These are phyloP conservation scores for Sporothrix protearum DNA, from an alignment of 2,329 filamentous ascomycete genomes.

Conservation along the genomic window DNA sequence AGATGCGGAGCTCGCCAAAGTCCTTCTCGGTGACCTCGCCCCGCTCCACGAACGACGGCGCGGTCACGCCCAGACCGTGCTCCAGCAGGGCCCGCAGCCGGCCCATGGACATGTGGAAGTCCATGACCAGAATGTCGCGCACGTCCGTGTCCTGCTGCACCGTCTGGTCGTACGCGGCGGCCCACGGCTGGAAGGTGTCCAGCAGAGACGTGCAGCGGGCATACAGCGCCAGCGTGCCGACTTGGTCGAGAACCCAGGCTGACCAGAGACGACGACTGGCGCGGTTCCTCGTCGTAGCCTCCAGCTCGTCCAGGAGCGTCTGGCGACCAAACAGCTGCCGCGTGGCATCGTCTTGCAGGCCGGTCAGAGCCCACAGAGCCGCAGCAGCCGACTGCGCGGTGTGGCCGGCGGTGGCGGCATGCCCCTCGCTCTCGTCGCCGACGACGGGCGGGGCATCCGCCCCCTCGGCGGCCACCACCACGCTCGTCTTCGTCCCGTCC, in stretches of 20 bases:
- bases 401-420: background rate
- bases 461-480: slow-evolving; percentile 21
- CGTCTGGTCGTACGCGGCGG: slow-evolving; percentile 19
- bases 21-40: background rate
- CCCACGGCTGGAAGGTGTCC: slow-evolving; percentile 26
- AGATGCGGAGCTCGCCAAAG: slow-evolving; percentile 15
- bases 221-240: slow-evolving; percentile 22
- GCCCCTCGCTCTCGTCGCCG: background rate
- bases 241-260: slow-evolving; percentile 20
- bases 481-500: slow-evolving; percentile 18
- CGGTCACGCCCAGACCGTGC: slow-evolving; percentile 16
- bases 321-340: slow-evolving; percentile 24
- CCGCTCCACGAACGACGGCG: slow-evolving; percentile 7
- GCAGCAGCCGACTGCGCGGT: background rate
- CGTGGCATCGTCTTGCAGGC: slow-evolving; percentile 24
- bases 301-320: slow-evolving; percentile 26
- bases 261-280: background rate
- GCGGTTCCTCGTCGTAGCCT: slow-evolving; percentile 5
- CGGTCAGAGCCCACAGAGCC: slow-evolving; percentile 21
- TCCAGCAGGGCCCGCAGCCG: slow-evolving; percentile 22
- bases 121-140: slow-evolving; percentile 23
- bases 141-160: slow-evolving; percentile 26
- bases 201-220: slow-evolving; percentile 20
- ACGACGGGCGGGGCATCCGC: slow-evolving; percentile 19
- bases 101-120: slow-evolving; percentile 24